Percentiles rank a stretch among this genome's conserved stretches.
These are phyloP conservation scores for Cordyceps javanica DNA, from an alignment of 2,329 filamentous ascomycete species.

Conservation along the genomic window DNA sequence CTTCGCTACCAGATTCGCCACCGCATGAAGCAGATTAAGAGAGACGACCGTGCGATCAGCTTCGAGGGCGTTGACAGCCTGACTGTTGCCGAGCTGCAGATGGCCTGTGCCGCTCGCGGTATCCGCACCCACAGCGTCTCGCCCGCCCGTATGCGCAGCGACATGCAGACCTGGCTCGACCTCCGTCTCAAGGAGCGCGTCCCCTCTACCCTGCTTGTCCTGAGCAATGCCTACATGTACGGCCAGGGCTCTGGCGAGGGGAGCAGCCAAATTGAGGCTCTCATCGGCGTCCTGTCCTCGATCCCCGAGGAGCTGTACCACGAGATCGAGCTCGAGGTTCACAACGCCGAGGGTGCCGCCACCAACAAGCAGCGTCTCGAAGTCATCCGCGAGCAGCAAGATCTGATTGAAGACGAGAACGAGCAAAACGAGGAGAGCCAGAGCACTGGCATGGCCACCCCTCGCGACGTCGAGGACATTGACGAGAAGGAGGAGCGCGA, in stretches of 20 bases:
- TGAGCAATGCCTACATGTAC: slow-evolving; percentile 98
- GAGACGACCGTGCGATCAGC: slow-evolving; percentile 89
- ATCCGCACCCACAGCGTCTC: slow-evolving; percentile 90
- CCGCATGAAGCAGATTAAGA: slow-evolving; percentile 98
- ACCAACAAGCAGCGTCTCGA: slow-evolving; percentile 99
- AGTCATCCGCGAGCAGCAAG: slow-evolving; percentile 96
- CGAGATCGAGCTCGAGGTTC: slow-evolving; percentile 97
- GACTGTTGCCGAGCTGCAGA: slow-evolving; percentile 89
- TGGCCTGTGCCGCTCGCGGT: slow-evolving; percentile 83
- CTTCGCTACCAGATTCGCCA: slow-evolving; percentile 94
- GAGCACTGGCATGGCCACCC: slow-evolving; percentile 65
- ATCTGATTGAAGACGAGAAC: slow-evolving; percentile 95
- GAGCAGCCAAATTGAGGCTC: slow-evolving; percentile 82
- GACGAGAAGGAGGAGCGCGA: slow-evolving; percentile 83
- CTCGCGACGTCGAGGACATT: slow-evolving; percentile 84
- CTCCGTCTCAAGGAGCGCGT: slow-evolving; percentile 88
- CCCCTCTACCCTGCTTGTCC: slow-evolving; percentile 89
- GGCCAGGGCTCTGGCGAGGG: slow-evolving; percentile 83
- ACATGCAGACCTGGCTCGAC: slow-evolving; percentile 90
- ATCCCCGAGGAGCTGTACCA: slow-evolving; percentile 99
- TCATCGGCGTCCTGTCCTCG: slow-evolving; percentile 84
- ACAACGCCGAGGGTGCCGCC: slow-evolving; percentile 91
- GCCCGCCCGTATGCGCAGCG: slow-evolving; percentile 78
- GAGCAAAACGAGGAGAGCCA: slow-evolving; percentile 81
- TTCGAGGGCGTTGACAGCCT: slow-evolving; percentile 91